phyloP scores from a whole-genome alignment of 805 yeast species.

The Yarrowia osloensis region DNA sequence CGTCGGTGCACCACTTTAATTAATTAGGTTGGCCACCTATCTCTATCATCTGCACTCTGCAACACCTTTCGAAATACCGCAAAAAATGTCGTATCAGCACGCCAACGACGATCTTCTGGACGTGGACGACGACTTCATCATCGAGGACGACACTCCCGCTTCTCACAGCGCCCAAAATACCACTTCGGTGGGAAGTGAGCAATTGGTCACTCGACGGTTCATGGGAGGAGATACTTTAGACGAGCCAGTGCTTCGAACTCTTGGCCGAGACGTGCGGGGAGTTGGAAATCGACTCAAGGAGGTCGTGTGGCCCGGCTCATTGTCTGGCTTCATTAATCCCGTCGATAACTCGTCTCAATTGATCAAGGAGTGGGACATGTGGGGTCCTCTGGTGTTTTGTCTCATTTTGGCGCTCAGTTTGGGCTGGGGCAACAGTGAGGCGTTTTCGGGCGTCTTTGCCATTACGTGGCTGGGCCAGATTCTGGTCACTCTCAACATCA shows the following conservation, averaged over 20 bases:
- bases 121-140: conserved; percentile 29
- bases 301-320: conserved; percentile 47
- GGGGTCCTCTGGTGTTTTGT: conserved; percentile 73
- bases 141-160: conserved; percentile 7
- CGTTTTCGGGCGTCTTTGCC: conserved; percentile 62
- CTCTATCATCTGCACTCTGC: conserved; percentile 2
- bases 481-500: conserved; percentile 64
- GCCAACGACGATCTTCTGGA: conserved; percentile 26
- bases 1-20: no score
- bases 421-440: conserved; percentile 40
- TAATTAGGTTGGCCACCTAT: conserved; percentile 15
- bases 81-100: conserved; percentile 24
- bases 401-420: conserved; percentile 60
- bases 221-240: conserved; percentile 72
- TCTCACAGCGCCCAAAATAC: neutral
- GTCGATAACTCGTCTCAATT: conserved; percentile 19
- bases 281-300: conserved; percentile 49
- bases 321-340: conserved; percentile 35
- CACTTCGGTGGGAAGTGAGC: conserved; percentile 39
- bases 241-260: conserved; percentile 64
- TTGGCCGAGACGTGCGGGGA: conserved; percentile 50
- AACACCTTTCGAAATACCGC: conserved; percentile 2
- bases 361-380: conserved; percentile 43
- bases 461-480: conserved; percentile 64
- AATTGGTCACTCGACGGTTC: conserved; percentile 51